These are phyloP conservation scores for Pseudopyricularia cyperi DNA, from an alignment of 2,329 filamentous ascomycete species.

Conservation along the genomic window DNA sequence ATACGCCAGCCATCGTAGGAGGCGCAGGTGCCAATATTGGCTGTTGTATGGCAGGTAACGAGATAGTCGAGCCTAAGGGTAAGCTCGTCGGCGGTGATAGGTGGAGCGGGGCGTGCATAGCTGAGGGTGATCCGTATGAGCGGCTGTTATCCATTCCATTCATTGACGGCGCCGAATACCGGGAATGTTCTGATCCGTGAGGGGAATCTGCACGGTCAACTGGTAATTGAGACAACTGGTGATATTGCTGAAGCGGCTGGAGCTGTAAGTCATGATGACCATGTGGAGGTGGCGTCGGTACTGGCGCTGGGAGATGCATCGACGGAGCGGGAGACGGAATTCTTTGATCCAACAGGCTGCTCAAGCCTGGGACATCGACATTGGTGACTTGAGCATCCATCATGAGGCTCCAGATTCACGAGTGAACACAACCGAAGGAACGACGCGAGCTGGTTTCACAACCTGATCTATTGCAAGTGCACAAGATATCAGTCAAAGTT, in stretches of 20 bases:
- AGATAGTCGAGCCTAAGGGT: constrained; percentile 5
- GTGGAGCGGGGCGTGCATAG: constrained; percentile 36
- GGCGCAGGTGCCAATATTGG: constrained; percentile 8
- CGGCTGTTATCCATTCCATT: constrained; percentile 25
- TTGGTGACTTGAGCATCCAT: not conserved
- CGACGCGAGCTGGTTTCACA: not conserved
- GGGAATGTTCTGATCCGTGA: constrained; percentile 46
- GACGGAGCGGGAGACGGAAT: not conserved
- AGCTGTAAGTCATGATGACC: constrained; percentile 7
- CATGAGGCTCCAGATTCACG: not conserved
- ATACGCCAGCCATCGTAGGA: constrained; percentile 18
- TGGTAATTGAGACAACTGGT: constrained; percentile 13
- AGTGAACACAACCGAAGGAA: not conserved
- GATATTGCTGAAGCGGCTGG: constrained; percentile 8
- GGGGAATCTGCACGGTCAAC: constrained; percentile 45
- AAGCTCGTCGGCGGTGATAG: constrained; percentile 27
- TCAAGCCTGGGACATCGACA: not conserved
- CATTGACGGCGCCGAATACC: constrained; percentile 33
- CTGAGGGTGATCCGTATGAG: constrained; percentile 38
- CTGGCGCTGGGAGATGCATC: not conserved
- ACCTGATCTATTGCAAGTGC: not conserved
- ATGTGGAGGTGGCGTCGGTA: not conserved
- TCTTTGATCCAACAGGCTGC: not conserved
- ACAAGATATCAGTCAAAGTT: not conserved
- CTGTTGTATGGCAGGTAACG: constrained; percentile 1